Percentiles rank a stretch among this genome's conserved stretches.
Evolutionary conservation across 495 filamentous ascomycete species (phyloP).

Genomic region (Xylaria cubensis): DNA sequence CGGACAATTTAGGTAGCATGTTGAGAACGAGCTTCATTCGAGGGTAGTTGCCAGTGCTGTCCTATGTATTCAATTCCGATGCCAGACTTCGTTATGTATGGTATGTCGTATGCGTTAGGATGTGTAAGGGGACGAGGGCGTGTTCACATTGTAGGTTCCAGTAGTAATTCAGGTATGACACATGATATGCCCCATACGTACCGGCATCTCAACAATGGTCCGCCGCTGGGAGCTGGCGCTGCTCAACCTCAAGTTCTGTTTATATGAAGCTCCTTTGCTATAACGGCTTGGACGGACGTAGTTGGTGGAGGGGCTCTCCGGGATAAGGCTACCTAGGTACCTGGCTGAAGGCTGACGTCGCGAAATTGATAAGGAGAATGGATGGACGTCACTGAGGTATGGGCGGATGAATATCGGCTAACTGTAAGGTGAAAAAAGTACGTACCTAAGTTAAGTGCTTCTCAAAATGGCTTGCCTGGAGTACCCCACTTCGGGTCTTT

Average conservation of each 20-base stretch:
- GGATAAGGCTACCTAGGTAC: slow-evolving; percentile 18
- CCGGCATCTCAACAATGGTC: slow-evolving; percentile 43
- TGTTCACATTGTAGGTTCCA: not conserved
- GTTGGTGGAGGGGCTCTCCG: slow-evolving; percentile 22
- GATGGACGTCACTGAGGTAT: slow-evolving; percentile 17
- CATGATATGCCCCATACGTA: slow-evolving; percentile 26
- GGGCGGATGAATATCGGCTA: slow-evolving; percentile 18
- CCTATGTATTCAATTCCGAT: not conserved
- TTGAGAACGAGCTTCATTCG: not conserved
- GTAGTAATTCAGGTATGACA: not conserved
- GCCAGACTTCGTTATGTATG: not conserved
- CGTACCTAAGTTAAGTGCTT: not conserved
- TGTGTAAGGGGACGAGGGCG: not conserved
- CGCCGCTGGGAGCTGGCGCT: slow-evolving; percentile 26
- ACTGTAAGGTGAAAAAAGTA: not conserved
- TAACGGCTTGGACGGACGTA: not conserved
- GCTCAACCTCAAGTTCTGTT: not conserved
- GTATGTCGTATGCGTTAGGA: not conserved
- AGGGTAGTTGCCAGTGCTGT: not conserved
- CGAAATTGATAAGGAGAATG: not conserved
- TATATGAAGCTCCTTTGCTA: slow-evolving; percentile 6
- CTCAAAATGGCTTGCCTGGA: not conserved
- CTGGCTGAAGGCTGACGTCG: slow-evolving; percentile 17
- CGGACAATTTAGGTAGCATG: not conserved
- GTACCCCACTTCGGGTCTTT: not conserved